Base-by-base conservation (phyloP, 371 early-diverging fungal genomes). In the Fennellomyces sp. region DNA sequence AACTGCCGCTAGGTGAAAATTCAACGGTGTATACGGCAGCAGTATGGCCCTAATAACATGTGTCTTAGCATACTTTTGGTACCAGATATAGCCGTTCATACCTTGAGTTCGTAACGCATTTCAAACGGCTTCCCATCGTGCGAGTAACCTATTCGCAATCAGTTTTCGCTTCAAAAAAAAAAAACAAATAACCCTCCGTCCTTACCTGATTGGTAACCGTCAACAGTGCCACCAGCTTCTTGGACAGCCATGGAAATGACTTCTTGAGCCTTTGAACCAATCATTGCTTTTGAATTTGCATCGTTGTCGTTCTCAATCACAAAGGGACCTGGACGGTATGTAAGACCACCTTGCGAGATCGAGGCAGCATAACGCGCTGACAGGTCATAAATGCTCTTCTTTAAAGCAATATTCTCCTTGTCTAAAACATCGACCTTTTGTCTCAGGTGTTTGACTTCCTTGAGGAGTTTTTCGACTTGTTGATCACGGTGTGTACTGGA, bases 1-100 rank as follows among this genome's bases (percentile, higher is more conserved):
- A 81, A 47, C 82, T 82, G 4, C 94, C 95, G 65, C 86, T 88
- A 5, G 90, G 89, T 6, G 95, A 92, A 60, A 90, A 94, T 58
- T 90, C 86, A 3, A 94, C 88, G 7, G 89, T 76, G 64, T 93
- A 93, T 1, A 96, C 92, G 3, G 95, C 95, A 23, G 94, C 96
- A 10, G 78, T 76, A 64, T 96, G 96, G 19, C 94, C 95, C 86
- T 91, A 63, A 27, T 49, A 12, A 12, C 54, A 21, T 26, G 7
- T 11, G 17, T n/a, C n/a, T n/a, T n/a, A n/a, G n/a, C n/a, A n/a
- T n/a, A n/a, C n/a, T n/a, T n/a, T n/a, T n/a, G n/a, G n/a, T n/a
- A n/a, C n/a, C n/a, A n/a, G n/a, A n/a, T n/a, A n/a, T n/a, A n/a
- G n/a, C n/a, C n/a, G n/a, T n/a, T n/a, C 11, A 23, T 60, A 82